These are phyloP conservation scores for Polychaeton citri DNA, from an alignment of 2,329 filamentous ascomycete species.

Conservation along the genomic window DNA sequence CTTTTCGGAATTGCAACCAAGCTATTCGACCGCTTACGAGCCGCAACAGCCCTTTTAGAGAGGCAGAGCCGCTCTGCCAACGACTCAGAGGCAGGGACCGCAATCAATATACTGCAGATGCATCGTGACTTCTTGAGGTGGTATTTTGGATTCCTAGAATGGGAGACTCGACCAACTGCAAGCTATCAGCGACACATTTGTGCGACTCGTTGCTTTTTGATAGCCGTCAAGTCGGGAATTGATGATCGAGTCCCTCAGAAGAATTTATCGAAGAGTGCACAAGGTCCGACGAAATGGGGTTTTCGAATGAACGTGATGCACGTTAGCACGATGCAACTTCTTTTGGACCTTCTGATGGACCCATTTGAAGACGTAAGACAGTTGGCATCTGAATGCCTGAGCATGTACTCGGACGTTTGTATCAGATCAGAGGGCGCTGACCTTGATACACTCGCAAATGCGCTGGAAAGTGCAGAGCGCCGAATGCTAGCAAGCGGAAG, in stretches of 20 bases:
- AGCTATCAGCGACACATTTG: slow-evolving; percentile 86
- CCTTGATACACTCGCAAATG: background rate
- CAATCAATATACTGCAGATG: slow-evolving; percentile 1
- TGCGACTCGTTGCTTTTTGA: slow-evolving; percentile 55
- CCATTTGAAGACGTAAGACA: slow-evolving; percentile 84
- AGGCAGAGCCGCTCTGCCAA: slow-evolving; percentile 2
- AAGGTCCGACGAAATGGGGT: slow-evolving; percentile 37
- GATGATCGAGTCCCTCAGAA: slow-evolving; percentile 33
- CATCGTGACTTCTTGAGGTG: slow-evolving; percentile 49
- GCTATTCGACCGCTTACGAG: slow-evolving; percentile 62
- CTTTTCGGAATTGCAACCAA: slow-evolving; percentile 61
- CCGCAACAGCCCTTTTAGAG: slow-evolving; percentile 42
- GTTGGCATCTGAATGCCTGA: slow-evolving; percentile 34
- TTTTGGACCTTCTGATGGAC: slow-evolving; percentile 72
- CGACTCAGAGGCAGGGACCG: background rate
- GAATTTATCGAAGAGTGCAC: slow-evolving; percentile 33
- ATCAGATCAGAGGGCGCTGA: background rate
- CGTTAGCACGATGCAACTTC: slow-evolving; percentile 38
- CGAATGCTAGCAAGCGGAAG: slow-evolving; percentile 59
- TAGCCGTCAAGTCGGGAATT: slow-evolving; percentile 57
- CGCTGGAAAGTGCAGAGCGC: slow-evolving; percentile 28
- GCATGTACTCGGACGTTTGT: slow-evolving; percentile 14
- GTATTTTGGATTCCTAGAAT: slow-evolving; percentile 59
- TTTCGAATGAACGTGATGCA: slow-evolving; percentile 33
- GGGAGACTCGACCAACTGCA: slow-evolving; percentile 64